Base-by-base conservation (phyloP, 495 filamentous ascomycete species). In the Ascodesmis nigricans region DNA sequence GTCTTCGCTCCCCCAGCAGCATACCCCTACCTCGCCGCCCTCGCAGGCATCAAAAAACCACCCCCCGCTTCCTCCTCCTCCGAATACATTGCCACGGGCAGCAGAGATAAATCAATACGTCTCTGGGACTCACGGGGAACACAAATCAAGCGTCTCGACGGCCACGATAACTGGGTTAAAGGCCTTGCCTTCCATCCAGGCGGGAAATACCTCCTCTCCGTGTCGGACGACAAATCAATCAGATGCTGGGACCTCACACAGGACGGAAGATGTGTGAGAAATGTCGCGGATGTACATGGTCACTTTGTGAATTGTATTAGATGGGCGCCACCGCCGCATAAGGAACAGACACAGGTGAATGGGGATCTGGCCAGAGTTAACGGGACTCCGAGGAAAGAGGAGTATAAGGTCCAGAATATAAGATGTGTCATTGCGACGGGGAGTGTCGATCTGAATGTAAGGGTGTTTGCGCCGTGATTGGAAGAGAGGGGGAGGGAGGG, bases 81-180 rank as follows among this genome's bases (percentile, higher is more conserved):
- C 3, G 87, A 95, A 45, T 97, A 81, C 48, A 66, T 93, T 42
- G 87, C 87, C 1, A 93, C 87, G 0, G 87, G 81, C 1, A 71
- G 72, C 3, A 64, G 87, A 47, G 87, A 97, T 50, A 95, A 92
- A 56, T 79, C 70, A 0, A 91, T 97, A 46, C 72, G 72, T 49
- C 53, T 97, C 8, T 95, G 83, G 83, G 81, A 91, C 53, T 64
- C 70, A 3, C 65, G 82, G 31, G 87, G 87, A 6, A 78, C 75
- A 8, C 62, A 78, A 31, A 72, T 97, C 45, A 93, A 82, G 54
- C 90, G 78, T 1, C 61, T 95, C 5, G 55, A 73, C 1, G 87
- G 87, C 2, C 87, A 97, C 47, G 87, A 97, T 53, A 97, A 93
- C 51, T 97, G 87, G 87, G 75, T 97, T 1, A 69, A 81, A 6